Evolutionary conservation across 305 asterid genomes (phyloP).

Genomic region (Fraxinus sp.): DNA sequence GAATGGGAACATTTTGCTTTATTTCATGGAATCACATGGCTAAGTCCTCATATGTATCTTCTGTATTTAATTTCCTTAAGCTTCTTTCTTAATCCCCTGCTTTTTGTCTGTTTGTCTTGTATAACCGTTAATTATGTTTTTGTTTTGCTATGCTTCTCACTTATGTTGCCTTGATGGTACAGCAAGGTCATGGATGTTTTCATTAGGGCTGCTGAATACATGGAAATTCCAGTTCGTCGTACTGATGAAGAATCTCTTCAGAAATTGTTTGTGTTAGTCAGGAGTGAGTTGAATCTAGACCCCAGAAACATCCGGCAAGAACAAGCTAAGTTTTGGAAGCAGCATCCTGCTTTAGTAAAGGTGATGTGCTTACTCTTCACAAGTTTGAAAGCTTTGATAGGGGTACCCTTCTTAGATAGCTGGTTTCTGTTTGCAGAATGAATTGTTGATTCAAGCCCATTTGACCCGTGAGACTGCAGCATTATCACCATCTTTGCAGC

Average conservation of each 20-base stretch:
- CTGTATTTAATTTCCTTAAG: neutral
- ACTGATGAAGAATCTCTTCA: conserved; percentile 96
- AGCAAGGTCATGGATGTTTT: conserved; percentile 98
- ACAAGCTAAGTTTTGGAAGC: conserved; percentile 96
- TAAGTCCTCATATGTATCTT: neutral
- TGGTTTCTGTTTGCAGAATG: conserved; percentile 58
- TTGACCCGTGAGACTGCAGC: conserved; percentile 86
- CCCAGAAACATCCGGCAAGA: conserved; percentile 88
- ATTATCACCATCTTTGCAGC: conserved; percentile 73
- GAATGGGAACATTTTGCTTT: conserved; percentile 9
- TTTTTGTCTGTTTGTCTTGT: neutral
- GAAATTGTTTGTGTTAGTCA: conserved; percentile 82
- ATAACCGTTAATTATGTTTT: neutral
- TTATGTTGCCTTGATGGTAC: conserved; percentile 41
- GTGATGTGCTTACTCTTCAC: conserved; percentile 38
- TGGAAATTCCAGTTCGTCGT: conserved; percentile 96
- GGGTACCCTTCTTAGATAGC: conserved; percentile 18
- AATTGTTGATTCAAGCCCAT: conserved; percentile 95
- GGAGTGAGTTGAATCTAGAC: conserved; percentile 96
- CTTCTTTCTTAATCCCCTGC: neutral
- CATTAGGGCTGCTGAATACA: conserved; percentile 92
- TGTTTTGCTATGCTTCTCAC: conserved; percentile 4
- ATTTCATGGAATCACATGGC: neutral
- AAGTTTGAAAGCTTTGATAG: conserved; percentile 16
- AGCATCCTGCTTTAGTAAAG: conserved; percentile 97